Conservation (phyloP, 2,329 filamentous ascomycete genomes). For the Pseudocercospora fuligena region DNA sequence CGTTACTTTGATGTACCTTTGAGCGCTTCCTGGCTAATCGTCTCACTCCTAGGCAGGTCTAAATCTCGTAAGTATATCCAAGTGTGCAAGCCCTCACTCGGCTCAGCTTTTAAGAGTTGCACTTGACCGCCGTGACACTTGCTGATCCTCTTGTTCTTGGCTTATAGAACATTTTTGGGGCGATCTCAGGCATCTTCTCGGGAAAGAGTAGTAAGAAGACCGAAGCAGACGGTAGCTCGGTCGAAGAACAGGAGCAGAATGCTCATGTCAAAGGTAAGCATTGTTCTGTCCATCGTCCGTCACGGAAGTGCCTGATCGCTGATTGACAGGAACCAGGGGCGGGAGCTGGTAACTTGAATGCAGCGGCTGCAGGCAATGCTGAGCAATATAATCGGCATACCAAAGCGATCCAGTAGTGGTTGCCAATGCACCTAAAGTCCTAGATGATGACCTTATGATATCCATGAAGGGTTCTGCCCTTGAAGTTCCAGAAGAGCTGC, state of each 20-base stretch:
- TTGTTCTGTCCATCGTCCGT: not conserved
- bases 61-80: conserved; percentile 32
- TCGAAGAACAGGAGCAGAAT: conserved; percentile 39
- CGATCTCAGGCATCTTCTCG: conserved; percentile 41
- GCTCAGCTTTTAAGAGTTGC: not conserved
- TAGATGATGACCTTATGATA: not conserved
- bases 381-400: conserved; percentile 35
- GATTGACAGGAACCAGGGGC: conserved; percentile 30
- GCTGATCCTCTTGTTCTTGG: not conserved
- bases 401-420: conserved; percentile 28
- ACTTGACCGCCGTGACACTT: not conserved
- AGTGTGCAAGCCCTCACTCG: not conserved
- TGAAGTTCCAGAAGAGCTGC: not conserved
- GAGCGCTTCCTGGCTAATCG: not conserved
- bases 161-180: conserved; percentile 41
- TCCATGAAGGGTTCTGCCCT: not conserved
- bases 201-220: conserved; percentile 41
- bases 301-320: not conserved
- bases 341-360: conserved; percentile 35
- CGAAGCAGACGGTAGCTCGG: conserved; percentile 37
- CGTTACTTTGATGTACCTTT: not conserved
- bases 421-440: not conserved
- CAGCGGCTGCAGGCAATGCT: conserved; percentile 32
- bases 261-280: conserved; percentile 35
- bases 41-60: conserved; percentile 40